phyloP scores from a whole-genome alignment of 2,329 filamentous ascomycete genomes.

The Phyllosticta capitalensis region DNA sequence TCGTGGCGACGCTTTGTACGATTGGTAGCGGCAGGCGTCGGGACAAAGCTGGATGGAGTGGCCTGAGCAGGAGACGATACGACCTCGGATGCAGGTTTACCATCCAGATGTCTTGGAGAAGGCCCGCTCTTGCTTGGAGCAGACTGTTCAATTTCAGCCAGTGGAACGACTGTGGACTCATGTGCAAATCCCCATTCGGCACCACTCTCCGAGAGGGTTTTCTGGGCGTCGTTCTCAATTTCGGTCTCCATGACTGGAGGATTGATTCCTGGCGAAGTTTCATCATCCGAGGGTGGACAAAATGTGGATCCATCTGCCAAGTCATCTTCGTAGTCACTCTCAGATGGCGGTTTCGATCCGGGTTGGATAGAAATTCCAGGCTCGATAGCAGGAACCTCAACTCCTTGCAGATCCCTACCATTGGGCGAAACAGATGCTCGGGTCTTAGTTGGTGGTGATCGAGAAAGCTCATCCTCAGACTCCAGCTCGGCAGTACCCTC shows the following conservation, averaged over 20 bases:
- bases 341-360: no score
- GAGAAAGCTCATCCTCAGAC: no score
- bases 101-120: background rate
- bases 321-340: no score
- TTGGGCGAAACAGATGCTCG: no score
- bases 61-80: background rate
- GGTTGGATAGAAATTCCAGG: no score
- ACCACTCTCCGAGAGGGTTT: background rate
- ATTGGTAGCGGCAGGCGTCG: background rate
- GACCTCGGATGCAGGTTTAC: background rate
- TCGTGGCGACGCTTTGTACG: background rate
- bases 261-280: background rate
- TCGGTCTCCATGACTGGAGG: background rate
- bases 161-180: background rate
- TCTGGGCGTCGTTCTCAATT: background rate
- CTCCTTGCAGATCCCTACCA: no score
- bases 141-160: background rate
- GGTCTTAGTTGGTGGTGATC: no score
- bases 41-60: background rate
- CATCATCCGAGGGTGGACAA: background rate
- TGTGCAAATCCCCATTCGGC: background rate
- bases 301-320: no score
- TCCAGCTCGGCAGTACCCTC: no score
- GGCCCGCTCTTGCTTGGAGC: background rate
- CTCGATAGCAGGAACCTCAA: no score